Evolutionary conservation across 2,329 filamentous ascomycete species (phyloP).

Genomic region (Talaromyces sp.): DNA sequence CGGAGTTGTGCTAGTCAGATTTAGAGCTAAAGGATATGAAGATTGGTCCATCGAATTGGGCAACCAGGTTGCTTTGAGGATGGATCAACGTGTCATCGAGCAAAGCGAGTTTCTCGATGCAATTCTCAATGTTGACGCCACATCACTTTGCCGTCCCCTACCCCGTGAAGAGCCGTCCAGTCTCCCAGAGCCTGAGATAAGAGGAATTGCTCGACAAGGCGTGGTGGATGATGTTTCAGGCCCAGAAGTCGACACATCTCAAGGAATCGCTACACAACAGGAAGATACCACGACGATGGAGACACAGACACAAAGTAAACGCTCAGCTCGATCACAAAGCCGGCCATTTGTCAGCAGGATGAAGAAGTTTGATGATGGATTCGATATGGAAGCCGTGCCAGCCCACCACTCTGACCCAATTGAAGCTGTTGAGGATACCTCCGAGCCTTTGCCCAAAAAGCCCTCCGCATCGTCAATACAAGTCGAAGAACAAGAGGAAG

Average conservation of each 20-base stretch:
- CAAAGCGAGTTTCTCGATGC: conserved; percentile 91
- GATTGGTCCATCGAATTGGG: conserved; percentile 70
- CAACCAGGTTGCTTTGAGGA: conserved; percentile 63
- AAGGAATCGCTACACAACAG: conserved; percentile 7
- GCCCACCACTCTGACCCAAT: conserved; percentile 31
- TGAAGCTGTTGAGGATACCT: conserved; percentile 19
- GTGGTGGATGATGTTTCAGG: neutral
- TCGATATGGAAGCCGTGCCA: conserved; percentile 45
- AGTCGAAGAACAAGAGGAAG: conserved; percentile 22
- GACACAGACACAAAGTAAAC: conserved; percentile 15
- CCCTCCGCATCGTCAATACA: conserved; percentile 19
- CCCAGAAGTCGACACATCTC: conserved; percentile 20
- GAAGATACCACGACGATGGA: neutral
- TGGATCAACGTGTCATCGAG: conserved; percentile 79
- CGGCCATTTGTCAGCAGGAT: conserved; percentile 52
- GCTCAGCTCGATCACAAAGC: conserved; percentile 26
- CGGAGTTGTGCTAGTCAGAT: conserved; percentile 71
- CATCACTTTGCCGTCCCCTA: conserved; percentile 65
- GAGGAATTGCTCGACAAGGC: conserved; percentile 18
- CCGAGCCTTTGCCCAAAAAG: neutral
- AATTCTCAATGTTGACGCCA: conserved; percentile 76
- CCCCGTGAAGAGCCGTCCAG: conserved; percentile 39
- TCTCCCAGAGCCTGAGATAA: conserved; percentile 38
- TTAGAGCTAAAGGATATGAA: conserved; percentile 57
- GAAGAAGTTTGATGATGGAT: conserved; percentile 67